Evolutionary conservation across 1,284 basidiomycete genomes (phyloP).

Genomic region (Boletus sp.): DNA sequence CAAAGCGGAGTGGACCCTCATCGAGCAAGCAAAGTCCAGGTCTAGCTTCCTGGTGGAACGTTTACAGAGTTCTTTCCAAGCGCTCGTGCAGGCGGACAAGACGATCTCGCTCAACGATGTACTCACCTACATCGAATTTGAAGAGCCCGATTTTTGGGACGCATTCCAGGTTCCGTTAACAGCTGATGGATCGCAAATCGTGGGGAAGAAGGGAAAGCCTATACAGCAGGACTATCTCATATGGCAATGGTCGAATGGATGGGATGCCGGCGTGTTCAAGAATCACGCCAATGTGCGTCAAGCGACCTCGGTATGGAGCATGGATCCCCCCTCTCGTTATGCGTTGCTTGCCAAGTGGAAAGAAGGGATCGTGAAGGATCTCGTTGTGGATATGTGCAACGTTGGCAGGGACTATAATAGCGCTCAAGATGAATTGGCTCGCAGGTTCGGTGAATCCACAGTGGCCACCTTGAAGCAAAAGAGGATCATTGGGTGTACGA

Average conservation of each 20-base stretch:
- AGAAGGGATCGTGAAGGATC: constrained; percentile 36
- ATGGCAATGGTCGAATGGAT: constrained; percentile 42
- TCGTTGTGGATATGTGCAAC: constrained; percentile 36
- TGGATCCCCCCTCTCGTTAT: constrained; percentile 36
- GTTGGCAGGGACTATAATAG: constrained; percentile 42
- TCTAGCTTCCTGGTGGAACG: constrained; percentile 22
- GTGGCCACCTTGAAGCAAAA: constrained; percentile 40
- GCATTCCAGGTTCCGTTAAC: constrained; percentile 47
- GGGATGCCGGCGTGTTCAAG: constrained; percentile 42
- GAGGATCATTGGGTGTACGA: constrained; percentile 63
- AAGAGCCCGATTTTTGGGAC: constrained; percentile 39
- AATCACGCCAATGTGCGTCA: constrained; percentile 25
- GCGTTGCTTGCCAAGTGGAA: constrained; percentile 39
- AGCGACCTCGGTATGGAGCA: constrained; percentile 41
- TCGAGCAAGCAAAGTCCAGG: constrained; percentile 36
- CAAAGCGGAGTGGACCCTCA: constrained; percentile 37
- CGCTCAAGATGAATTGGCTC: constrained; percentile 34
- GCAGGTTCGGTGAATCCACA: constrained; percentile 38
- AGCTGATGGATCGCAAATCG: constrained; percentile 39
- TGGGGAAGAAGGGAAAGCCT: constrained; percentile 38
- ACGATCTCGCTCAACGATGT: constrained; percentile 30
- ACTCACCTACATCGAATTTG: constrained; percentile 43
- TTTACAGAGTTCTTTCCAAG: constrained; percentile 34
- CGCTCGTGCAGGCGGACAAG: constrained; percentile 25
- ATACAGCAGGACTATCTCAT: constrained; percentile 42